Percentiles rank a stretch among this genome's conserved stretches.
Evolutionary conservation across 352 stramenopile genomes (phyloP).

Genomic region (Phytophthora palmivora): DNA sequence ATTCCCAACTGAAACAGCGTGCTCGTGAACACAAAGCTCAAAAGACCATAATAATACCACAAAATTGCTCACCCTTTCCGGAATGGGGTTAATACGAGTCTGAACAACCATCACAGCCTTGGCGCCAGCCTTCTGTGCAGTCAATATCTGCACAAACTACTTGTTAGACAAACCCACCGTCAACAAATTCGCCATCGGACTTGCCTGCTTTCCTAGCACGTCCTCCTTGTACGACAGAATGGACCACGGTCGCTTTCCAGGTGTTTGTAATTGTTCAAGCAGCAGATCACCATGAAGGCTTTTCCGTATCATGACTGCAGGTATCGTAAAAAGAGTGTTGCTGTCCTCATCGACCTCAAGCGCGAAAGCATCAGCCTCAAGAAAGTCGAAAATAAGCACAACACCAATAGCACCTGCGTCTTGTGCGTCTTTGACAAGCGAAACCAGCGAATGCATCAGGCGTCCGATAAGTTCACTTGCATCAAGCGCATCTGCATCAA

Average conservation of each 20-base stretch:
- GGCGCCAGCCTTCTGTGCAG: slow-evolving; percentile 66
- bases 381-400: slow-evolving; percentile 72
- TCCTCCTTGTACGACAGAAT: slow-evolving; percentile 73
- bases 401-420: slow-evolving; percentile 59
- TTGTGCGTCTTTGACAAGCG: slow-evolving; percentile 78
- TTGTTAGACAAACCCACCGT: neutral
- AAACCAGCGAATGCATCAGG: slow-evolving; percentile 75
- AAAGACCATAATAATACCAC: neutral
- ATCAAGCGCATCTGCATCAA: slow-evolving; percentile 62
- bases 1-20: slow-evolving; percentile 45
- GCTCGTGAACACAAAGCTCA: neutral
- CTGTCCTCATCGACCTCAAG: slow-evolving; percentile 54
- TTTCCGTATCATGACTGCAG: slow-evolving; percentile 75
- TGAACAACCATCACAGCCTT: slow-evolving; percentile 72
- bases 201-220: slow-evolving; percentile 73
- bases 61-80: slow-evolving; percentile 41
- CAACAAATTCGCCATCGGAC: neutral
- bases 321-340: slow-evolving; percentile 53
- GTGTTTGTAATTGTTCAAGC: slow-evolving; percentile 53
- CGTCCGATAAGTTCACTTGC: slow-evolving; percentile 63
- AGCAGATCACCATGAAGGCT: slow-evolving; percentile 58
- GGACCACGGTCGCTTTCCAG: slow-evolving; percentile 40
- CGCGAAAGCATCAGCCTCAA: slow-evolving; percentile 71
- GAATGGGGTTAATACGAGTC: slow-evolving; percentile 58
- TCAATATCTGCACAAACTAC: slow-evolving; percentile 48